Base-by-base conservation (phyloP, 495 filamentous ascomycete genomes). In the Peziza echinospora region DNA sequence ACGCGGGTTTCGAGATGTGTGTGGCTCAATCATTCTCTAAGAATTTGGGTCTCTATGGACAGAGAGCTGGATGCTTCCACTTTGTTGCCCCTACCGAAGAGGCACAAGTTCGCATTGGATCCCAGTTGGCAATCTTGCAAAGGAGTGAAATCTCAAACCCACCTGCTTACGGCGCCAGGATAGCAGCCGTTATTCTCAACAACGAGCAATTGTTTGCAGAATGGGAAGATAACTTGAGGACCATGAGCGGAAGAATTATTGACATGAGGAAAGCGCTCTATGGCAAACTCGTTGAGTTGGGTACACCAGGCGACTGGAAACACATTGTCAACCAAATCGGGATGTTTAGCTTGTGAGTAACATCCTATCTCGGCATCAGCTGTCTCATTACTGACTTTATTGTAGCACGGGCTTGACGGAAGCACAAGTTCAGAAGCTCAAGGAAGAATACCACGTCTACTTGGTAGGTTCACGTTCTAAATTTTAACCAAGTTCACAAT, bases 291-390 rank as follows among this genome's bases (percentile, higher is more conserved):
- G 84, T 92, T 63, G 73, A 76, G 52, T 59, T 84, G 24, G 77
- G 72, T 2, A 94, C 89, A 1, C 86, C 87, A 0, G 91, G 89
- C 3, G 76, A 71, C 9, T 97, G 89, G 89, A 79, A 83, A 48
- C 89, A 99, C 63, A 92, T 99, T 60, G 92, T 85, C 7, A 79
- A 89, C 51, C 89, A 99, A 71, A 99, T 99, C 62, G 89, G 89
- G 56, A 99, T 99, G 89, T 99, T 99, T 66, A 86, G 80, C 59
- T 99, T 91, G 54, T 56, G 40, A 49, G 54, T 45, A 5, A 17
- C 3, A 11, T 45, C 13, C 6, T n/a, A n/a, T n/a, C n/a, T n/a
- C n/a, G n/a, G n/a, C n/a, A n/a, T n/a, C n/a, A n/a, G n/a, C n/a
- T n/a, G n/a, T n/a, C n/a, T n/a, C n/a, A n/a, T n/a, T n/a, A n/a